Base-by-base conservation (phyloP, 208 protist genomes). In the Trypanosoma lewisi region DNA sequence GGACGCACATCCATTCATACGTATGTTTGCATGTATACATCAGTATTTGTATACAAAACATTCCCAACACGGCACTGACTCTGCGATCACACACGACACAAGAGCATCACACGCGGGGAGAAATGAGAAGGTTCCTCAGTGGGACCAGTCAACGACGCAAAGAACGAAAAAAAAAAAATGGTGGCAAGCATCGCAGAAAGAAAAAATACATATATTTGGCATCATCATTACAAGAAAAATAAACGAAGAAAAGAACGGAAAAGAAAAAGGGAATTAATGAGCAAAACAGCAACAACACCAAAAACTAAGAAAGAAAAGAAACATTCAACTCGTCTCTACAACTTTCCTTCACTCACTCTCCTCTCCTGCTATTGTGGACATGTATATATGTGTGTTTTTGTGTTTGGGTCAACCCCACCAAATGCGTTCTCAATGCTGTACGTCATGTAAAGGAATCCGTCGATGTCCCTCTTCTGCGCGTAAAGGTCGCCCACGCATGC, bases 401-500 rank as follows among this genome's bases (percentile, higher is more conserved):
- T n/a, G n/a, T n/a, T n/a, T 45, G 21, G 17, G 44, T 0, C 12
- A 19, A 2, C 36, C 33, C 55, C 54, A 27, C 93, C 93, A 73
- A 97, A 97, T 4, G 91, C 94, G 63, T 86, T 95, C 49, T 96
- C 93, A 50, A 95, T 75, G 41, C 64, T 49, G 55, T 93, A 93
- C 34, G 73, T 78, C 34, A 93, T 50, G 60, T 93, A 93, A n/a
- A 93, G 61, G 53, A 97, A 96, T 8, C 94, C 95, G 58, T 98
- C 95, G 16, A 73, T 54, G 60, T 96, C 77, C 44, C 80, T 78
- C 55, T 94, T 89, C 61, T 93, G 70, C 47, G 91, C 75, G 62
- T 97, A 97, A 2, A 97, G 57, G 34, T 79, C 73, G 6, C 77
- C 72, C 63, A 97, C 69, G 4, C 89, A 65, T 1, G 82, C 56